A percentile compares a stretch with the other conserved stretches of the same genome.
These are phyloP conservation scores for Suhomyces bolitotheri DNA, from an alignment of 1,139 yeast genomes.

Conservation along the genomic window DNA sequence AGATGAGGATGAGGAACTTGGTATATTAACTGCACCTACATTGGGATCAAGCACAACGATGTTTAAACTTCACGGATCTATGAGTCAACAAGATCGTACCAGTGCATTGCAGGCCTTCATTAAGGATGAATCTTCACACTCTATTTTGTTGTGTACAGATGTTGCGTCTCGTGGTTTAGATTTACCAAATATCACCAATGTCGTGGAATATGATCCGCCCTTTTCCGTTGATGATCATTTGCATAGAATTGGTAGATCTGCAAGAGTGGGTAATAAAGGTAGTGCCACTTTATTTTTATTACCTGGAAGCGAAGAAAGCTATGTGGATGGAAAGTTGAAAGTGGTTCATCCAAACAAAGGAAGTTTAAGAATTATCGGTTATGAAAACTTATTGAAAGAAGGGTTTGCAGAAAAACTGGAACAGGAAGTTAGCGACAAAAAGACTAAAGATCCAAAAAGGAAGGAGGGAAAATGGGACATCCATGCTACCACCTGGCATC, in stretches of 20 bases:
- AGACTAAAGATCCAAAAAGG: slow-evolving; percentile 28
- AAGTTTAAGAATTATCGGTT: slow-evolving; percentile 37
- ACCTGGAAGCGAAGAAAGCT: slow-evolving; percentile 88
- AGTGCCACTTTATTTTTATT: slow-evolving; percentile 69
- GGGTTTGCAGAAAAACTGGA: slow-evolving; percentile 54
- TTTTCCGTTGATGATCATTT: slow-evolving; percentile 70
- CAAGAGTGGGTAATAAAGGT: slow-evolving; percentile 70
- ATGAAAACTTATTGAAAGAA: slow-evolving; percentile 54
- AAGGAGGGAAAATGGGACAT: slow-evolving; percentile 73
- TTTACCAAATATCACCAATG: slow-evolving; percentile 63
- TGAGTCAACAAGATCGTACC: slow-evolving; percentile 79
- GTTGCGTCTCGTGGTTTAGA: slow-evolving; percentile 76
- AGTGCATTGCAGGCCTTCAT: slow-evolving; percentile 70
- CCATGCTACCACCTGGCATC: slow-evolving; percentile 95
- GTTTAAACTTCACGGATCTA: slow-evolving; percentile 88
- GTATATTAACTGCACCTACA: slow-evolving; percentile 55
- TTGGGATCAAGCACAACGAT: slow-evolving; percentile 50
- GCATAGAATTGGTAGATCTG: slow-evolving; percentile 74
- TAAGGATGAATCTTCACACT: slow-evolving; percentile 45
- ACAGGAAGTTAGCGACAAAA: slow-evolving; percentile 12
- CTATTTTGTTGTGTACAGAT: slow-evolving; percentile 79
- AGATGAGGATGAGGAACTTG: slow-evolving; percentile 30
- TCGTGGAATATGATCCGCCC: slow-evolving; percentile 70
- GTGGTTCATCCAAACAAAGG: slow-evolving; percentile 62
- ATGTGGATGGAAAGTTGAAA: slow-evolving; percentile 54